Conservation (phyloP, 1,284 basidiomycete species). For the Cutaneotrichosporon arboriforme region DNA sequence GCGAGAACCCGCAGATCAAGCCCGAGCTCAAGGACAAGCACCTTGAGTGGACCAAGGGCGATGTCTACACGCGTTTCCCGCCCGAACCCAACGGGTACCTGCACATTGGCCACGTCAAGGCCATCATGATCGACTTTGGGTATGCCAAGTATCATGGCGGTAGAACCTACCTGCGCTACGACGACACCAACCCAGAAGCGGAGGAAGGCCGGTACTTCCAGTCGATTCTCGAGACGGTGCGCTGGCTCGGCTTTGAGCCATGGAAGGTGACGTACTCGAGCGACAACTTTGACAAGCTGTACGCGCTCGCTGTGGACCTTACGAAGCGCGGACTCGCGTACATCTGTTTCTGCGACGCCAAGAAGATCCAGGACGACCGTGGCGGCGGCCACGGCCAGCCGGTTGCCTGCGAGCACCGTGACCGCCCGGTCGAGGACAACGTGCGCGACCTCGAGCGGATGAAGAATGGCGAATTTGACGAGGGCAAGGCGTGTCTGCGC, state of each 20-base stretch:
- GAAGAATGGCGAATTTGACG: constrained; percentile 83
- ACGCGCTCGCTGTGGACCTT: constrained; percentile 84
- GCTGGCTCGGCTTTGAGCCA: constrained; percentile 97
- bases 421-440: constrained; percentile 77
- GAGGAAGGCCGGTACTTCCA: constrained; percentile 96
- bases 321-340: constrained; percentile 90
- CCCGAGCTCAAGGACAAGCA: constrained; percentile 75
- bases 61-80: constrained; percentile 93
- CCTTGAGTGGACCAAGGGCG: constrained; percentile 70
- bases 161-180: constrained; percentile 83
- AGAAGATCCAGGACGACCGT: constrained; percentile 82
- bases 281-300: constrained; percentile 88
- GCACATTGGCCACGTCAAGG: constrained; percentile 96
- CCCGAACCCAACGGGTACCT: constrained; percentile 97
- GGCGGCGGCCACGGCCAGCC: constrained; percentile 79
- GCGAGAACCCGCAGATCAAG: constrained; percentile 85
- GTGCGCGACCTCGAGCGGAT: constrained; percentile 85
- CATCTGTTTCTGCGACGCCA: constrained; percentile 90
- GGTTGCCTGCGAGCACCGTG: constrained; percentile 77
- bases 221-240: constrained; percentile 88
- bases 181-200: constrained; percentile 98
- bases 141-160: constrained; percentile 90
- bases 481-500: constrained; percentile 83
- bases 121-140: constrained; percentile 97
- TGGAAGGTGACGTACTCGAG: constrained; percentile 99